Base-by-base conservation (phyloP, 495 filamentous ascomycete genomes). In the Aspergillus panamensis region DNA sequence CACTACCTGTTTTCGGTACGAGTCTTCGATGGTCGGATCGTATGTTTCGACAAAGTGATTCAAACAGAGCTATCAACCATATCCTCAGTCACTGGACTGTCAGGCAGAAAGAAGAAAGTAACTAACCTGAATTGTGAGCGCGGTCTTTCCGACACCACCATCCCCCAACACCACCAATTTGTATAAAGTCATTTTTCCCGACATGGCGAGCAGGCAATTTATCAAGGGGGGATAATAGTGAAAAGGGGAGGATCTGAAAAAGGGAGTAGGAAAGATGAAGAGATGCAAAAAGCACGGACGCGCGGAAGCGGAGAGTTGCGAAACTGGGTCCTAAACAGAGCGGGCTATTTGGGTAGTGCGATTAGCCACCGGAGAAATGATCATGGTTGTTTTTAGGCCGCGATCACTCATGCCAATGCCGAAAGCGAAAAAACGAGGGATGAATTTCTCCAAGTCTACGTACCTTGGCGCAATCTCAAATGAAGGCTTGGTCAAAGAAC, bases 111-210 rank as follows among this genome's bases (percentile, higher is more conserved):
- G 58, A 60, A 44, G 49, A 50, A 52, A 59, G 55, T 55, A 63
- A 72, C 87, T 77, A 71, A 96, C 87, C 81, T 98, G 94, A 73
- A 97, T 97, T 43, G 94, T 98, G 66, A 98, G 76, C 55, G 94
- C 94, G 30, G 94, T 98, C 82, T 98, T 98, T 48, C 94, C 94
- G 53, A 96, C 92, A 70, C 89, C 89, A 73, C 89, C 89, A 68
- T 92, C 89, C 54, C 94, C 94, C 33, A 97, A 83, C 78, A 98
- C 94, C 83, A 97, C 94, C 83, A 98, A 77, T 75, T 97, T 98
- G 77, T 97, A 96, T 70, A 97, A 78, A 67, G 92, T 96, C 93
- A 96, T 96, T 81, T 94, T 87, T 50, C 84, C 84, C 66, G 85
- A 77, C 84, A 88, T 88, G 66, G 51, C 60, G 74, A n/a, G n/a